Evolutionary conservation across 495 filamentous ascomycete genomes (phyloP), one percentile per base, ranked within the genome.

Genomic region (Mycothermus thermophilus): DNA sequence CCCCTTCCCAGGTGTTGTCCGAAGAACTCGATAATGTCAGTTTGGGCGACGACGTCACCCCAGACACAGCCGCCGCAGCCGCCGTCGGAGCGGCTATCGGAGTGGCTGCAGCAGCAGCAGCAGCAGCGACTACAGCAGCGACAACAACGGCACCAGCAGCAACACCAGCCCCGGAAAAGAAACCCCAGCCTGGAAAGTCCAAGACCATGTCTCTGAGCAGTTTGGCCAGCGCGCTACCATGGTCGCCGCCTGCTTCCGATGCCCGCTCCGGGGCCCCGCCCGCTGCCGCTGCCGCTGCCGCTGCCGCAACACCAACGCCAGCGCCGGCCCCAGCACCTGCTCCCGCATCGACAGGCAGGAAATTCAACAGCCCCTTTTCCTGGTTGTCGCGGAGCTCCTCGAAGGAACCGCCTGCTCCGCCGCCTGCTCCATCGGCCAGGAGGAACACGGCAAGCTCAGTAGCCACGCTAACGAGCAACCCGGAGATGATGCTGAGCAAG

Each of bases 361-460:
- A 84, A 51, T 61, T 83, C 15, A 81, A 77, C 27, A 77, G 80
- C 37, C 83, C 84, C 0, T 93, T 88, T 40, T 74, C 81, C 13
- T 90, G 81, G 82, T 68, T 92, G 30, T 85, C 82, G n/a, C 67
- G 84, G 40, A 79, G 71, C 48, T 76, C 75, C 8, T 68, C 69
- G 5, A 66, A 66, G 21, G 60, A 66, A 19, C 83, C 82, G 50
- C 73, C 80, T 18, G 48, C 62, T 27, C 59, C 68, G 19, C 63
- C 75, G 3, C 63, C 73, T 7, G 38, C 58, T 16, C 46, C 57
- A 24, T 61, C 63, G 9, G 42, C 60, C 2, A 59, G 62, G 39
- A 68, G 80, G 46, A 81, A 86, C 50, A 92, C 83, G 3, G 69
- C 67, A 27, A 76, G 76, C 25, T 90, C 85, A 0, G 61, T 84